Percentiles rank a stretch among this genome's conserved stretches.
phyloP scores from a whole-genome alignment of 257 asterid genomes.

The Fraxinus pennsylvanica region DNA sequence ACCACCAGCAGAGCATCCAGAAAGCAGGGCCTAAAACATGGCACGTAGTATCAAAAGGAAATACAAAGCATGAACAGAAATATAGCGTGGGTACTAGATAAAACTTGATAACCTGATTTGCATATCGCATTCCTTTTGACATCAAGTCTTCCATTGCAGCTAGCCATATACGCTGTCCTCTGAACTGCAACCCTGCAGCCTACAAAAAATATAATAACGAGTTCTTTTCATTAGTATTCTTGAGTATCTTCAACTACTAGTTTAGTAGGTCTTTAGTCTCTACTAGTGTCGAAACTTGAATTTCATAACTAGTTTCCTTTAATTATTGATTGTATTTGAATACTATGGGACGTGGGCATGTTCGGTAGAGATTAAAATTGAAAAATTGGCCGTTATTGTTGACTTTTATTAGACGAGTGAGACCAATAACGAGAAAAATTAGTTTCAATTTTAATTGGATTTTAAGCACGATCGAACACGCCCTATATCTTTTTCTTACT shows the following conservation, averaged over 20 bases:
- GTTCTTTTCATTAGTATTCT: background rate
- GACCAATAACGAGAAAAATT: too few species aligned
- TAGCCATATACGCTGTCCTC: conserved; percentile 59
- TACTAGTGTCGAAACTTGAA: background rate
- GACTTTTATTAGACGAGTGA: too few species aligned
- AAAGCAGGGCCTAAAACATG: conserved; percentile 52
- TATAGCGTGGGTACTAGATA: background rate
- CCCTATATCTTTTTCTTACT: background rate
- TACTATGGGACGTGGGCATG: too few species aligned
- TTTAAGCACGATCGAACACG: too few species aligned
- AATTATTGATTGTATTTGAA: background rate
- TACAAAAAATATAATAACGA: conserved; percentile 18
- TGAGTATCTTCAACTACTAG: background rate
- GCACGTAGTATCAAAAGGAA: background rate
- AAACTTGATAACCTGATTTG: conserved; percentile 39
- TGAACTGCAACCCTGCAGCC: conserved; percentile 58
- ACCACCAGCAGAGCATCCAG: conserved; percentile 77
- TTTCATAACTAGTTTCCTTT: background rate
- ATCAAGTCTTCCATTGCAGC: conserved; percentile 57
- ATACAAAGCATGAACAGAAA: background rate
- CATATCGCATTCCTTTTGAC: conserved; percentile 59
- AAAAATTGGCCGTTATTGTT: too few species aligned
- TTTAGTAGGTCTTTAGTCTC: background rate
- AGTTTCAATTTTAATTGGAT: too few species aligned
- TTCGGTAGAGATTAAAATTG: too few species aligned